phyloP scores from a whole-genome alignment of 805 yeast genomes.

The Saturnispora besseyi region DNA sequence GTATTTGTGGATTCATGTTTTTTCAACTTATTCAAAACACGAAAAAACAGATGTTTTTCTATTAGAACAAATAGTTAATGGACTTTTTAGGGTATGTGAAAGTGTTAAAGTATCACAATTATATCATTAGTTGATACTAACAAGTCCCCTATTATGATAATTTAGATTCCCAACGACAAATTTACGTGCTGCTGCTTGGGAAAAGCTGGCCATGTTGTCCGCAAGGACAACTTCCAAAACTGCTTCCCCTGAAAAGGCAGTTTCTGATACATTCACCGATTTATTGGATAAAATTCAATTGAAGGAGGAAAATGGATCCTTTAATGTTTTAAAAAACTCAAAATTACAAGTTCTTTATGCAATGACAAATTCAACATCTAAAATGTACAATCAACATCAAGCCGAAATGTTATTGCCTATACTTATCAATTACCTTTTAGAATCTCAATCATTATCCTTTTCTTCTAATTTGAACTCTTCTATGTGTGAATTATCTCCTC shows the following conservation, averaged over 20 bases:
- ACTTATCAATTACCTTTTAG: conserved; percentile 38
- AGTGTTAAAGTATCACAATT: neutral
- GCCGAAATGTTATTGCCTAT: conserved; percentile 37
- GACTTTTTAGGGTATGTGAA: conserved; percentile 19
- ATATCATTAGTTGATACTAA: neutral
- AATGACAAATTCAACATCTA: conserved; percentile 37
- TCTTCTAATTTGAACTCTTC: conserved; percentile 22
- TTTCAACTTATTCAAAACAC: neutral
- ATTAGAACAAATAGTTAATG: conserved; percentile 7
- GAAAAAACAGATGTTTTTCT: neutral
- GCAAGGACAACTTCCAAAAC: conserved; percentile 18
- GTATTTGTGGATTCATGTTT: neutral
- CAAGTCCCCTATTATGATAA: neutral
- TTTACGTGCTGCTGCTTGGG: conserved; percentile 31
- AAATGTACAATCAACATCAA: conserved; percentile 29
- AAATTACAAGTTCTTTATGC: conserved; percentile 50
- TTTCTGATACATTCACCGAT: conserved; percentile 18
- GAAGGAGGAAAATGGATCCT: neutral
- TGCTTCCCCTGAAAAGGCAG: conserved; percentile 15
- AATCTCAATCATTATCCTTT: conserved; percentile 36
- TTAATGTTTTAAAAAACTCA: neutral
- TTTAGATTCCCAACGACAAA: conserved; percentile 29
- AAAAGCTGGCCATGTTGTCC: conserved; percentile 28
- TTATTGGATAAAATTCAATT: neutral
- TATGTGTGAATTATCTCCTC: conserved; percentile 29